These are phyloP conservation scores for Yamagishiella unicocca DNA, from an alignment of 139 green algal species.

Conservation along the genomic window DNA sequence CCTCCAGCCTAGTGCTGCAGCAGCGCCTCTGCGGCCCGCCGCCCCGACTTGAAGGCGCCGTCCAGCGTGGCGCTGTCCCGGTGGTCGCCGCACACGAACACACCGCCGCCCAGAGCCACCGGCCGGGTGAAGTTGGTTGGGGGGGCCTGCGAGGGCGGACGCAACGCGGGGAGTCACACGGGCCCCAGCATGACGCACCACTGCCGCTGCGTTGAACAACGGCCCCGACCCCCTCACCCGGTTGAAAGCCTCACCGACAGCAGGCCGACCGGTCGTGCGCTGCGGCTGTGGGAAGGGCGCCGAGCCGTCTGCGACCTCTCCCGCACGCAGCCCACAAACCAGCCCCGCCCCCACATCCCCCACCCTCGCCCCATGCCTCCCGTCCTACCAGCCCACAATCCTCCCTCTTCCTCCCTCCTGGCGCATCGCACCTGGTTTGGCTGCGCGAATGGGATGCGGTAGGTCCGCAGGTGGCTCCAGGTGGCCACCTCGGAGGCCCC, in stretches of 20 bases:
- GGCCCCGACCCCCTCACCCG: no score
- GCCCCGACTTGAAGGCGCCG: constrained; percentile 82
- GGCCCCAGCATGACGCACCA: no score
- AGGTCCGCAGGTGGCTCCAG: constrained; percentile 91
- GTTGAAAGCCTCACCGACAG: no score
- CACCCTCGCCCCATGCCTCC: no score
- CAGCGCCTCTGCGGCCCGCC: constrained; percentile 85
- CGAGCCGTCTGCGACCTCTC: no score
- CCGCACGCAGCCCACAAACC: background rate
- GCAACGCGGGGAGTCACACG: no score
- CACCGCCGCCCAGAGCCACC: constrained; percentile 71
- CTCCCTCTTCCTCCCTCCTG: background rate
- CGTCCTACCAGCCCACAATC: background rate
- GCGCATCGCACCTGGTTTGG: constrained; percentile 85
- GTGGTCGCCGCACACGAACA: constrained; percentile 92
- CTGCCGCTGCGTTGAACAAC: no score
- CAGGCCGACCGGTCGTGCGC: no score
- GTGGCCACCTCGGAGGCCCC: constrained; percentile 67
- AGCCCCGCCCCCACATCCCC: no score
- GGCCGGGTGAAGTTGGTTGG: constrained; percentile 82
- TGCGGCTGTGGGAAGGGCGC: no score
- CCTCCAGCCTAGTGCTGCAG: constrained; percentile 37
- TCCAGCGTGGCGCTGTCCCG: constrained; percentile 92
- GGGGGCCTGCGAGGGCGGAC: constrained; percentile 67
- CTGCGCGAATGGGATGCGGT: constrained; percentile 97